Evolutionary conservation across 768 basidiomycete species (phyloP), one percentile per base, ranked within the genome.

Genomic region (Amanita fuliginea): DNA sequence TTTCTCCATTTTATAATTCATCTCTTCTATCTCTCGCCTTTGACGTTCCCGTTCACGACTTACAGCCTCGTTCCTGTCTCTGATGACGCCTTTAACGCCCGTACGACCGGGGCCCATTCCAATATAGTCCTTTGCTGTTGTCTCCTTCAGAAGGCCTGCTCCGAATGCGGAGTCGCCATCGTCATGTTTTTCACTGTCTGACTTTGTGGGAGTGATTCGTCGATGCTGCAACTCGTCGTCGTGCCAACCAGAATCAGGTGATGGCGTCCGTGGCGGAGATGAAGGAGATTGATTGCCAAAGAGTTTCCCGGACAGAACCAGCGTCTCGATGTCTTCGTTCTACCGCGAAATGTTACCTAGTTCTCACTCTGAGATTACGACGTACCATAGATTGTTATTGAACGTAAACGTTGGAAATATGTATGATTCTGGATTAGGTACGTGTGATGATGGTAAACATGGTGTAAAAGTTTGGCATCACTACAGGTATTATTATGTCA

Each of bases 61-160:
- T 19, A 68, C 72, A 3, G 86, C 86, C 58, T 92, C 89, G 51
- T 80, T 71, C 26, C 78, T 74, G 64, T 92, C 89, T 22, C 87
- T 76, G 50, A 92, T 86, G 51, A 92, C 89, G 21, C 89, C 88
- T 56, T 92, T 92, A 42, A 91, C 89, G 18, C 89, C 89, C 4
- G 89, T 92, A 22, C 89, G 73, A 3, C 88, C 88, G 8, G 85
- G 85, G 3, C 83, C 86, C 83, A 90, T 85, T 7, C 89, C 86
- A 44, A 90, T 87, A 10, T 81, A 80, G 48, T 83, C 78, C 7
- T 57, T 42, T 21, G 57, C 54, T 13, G 55, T 48, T 42, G 68
- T 59, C 52, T 66, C 63, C 6, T 58, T 54, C 30, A 59, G 54
- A 49, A 36, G 34, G 9, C 63, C 62, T 28, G 61, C 60, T 52